Conservation (phyloP, 345 rosid species). For the Streptanthus diversifolius region DNA sequence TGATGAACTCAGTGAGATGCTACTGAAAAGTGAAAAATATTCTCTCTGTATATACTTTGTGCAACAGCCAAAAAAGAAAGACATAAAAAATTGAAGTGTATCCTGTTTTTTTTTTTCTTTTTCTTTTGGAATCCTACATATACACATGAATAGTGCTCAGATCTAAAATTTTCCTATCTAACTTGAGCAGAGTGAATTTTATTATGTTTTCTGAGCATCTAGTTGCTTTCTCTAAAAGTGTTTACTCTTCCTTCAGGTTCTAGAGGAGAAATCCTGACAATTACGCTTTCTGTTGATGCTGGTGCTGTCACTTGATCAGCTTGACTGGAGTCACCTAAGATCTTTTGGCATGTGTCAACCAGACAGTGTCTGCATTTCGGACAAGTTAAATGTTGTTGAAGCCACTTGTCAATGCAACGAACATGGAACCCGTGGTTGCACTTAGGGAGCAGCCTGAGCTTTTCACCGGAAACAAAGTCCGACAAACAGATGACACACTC, state of each 20-base stretch:
- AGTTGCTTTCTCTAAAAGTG: slow-evolving; percentile 24
- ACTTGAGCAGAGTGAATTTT: neutral
- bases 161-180: slow-evolving; percentile 8
- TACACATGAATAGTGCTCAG: neutral
- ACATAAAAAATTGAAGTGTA: neutral
- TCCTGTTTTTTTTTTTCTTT: neutral
- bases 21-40: neutral
- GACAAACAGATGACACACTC: slow-evolving; percentile 60
- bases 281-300: slow-evolving; percentile 16
- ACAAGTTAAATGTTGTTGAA: slow-evolving; percentile 58
- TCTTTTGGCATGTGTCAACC: slow-evolving; percentile 36
- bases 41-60: slow-evolving; percentile 26
- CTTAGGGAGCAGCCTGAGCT: slow-evolving; percentile 51
- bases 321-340: slow-evolving; percentile 13
- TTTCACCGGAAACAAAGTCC: slow-evolving; percentile 42
- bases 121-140: slow-evolving; percentile 4
- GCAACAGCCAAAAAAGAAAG: slow-evolving; percentile 9
- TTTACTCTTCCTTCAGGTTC: slow-evolving; percentile 39
- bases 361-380: slow-evolving; percentile 57
- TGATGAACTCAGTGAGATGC: slow-evolving; percentile 12
- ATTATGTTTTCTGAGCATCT: neutral
- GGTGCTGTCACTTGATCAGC: neutral
- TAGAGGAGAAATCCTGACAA: slow-evolving; percentile 31
- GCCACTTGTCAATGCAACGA: slow-evolving; percentile 64
- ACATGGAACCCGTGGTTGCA: slow-evolving; percentile 74